Percentiles rank a stretch among this genome's conserved stretches.
These are phyloP conservation scores for Eucalyptus decipiens DNA, from an alignment of 345 rosid species.

Conservation along the genomic window DNA sequence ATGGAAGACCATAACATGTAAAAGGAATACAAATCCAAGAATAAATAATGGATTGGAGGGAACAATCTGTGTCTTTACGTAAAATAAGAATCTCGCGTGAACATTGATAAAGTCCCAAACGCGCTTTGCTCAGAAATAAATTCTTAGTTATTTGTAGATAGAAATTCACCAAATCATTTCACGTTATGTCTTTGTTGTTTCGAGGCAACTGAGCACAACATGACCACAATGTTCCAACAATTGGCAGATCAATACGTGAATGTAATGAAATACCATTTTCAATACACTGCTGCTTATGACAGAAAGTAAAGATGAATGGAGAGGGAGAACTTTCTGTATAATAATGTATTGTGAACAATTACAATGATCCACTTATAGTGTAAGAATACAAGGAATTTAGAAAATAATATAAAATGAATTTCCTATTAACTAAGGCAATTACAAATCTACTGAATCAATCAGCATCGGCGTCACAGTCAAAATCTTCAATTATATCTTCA, in stretches of 20 bases:
- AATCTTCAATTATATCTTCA: too few relatives aligned
- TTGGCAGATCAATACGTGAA: neutral
- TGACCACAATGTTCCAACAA: neutral
- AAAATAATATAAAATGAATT: too few relatives aligned
- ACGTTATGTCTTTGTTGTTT: neutral
- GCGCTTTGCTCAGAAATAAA: neutral
- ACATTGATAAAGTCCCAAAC: neutral
- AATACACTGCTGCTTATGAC: neutral
- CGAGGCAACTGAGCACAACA: neutral
- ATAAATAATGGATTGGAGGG: neutral
- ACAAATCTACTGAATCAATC: too few relatives aligned
- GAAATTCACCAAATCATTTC: neutral
- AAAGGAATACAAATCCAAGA: neutral
- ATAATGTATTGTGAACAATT: too few relatives aligned
- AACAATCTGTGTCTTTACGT: neutral
- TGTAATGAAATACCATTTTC: neutral
- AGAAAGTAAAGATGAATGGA: too few relatives aligned
- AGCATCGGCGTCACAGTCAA: fast-evolving
- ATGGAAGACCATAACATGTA: neutral
- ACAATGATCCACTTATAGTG: too few relatives aligned
- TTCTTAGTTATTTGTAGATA: neutral
- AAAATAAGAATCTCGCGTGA: neutral
- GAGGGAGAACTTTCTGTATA: too few relatives aligned
- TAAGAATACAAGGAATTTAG: too few relatives aligned
- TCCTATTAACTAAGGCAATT: too few relatives aligned